Base-by-base conservation (phyloP, 371 early-diverging fungal genomes). In the Dinochytrium kinnereticum region DNA sequence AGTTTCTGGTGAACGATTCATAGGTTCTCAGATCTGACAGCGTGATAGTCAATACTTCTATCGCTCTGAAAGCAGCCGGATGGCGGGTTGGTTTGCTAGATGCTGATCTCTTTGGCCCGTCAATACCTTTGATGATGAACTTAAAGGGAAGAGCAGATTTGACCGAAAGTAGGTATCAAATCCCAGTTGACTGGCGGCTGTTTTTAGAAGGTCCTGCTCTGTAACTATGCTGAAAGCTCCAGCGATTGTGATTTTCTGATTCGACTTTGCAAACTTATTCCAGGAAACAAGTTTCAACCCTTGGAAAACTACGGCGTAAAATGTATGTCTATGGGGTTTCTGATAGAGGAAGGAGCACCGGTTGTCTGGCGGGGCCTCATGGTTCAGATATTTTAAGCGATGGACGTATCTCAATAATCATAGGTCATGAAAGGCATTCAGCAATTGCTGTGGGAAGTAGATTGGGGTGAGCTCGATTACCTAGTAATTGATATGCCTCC, bases 341-440 rank as follows among this genome's bases (percentile, higher is more conserved):
- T 96, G 49, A 88, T 94, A 2, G 90, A 85, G 30, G 87, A 91
- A 72, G 91, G 92, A 34, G 88, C 87, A 0, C 89, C 94, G 2
- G 92, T 96, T 1, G 96, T 93, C 19, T 96, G 96, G 96, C 86
- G 96, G 59, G 96, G 96, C 1, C 76, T 96, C 73, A 95, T 96
- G 95, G 94, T 87, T 61, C 49, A 65, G 34, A 33, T 30, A 49
- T 81, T 51, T 17, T 24, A 13, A n/a, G n/a, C 17, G 28, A 13
- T 24, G 26, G 34, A 68, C 1, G 39, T 40, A 50, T 64, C 38
- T 68, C 51, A 51, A 61, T 24, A 26, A 57, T 34, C 44, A 39
- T 66, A 80, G 90, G 89, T 96, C 1, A 96, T 96, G 96, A 96
- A 96, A 78, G 95, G 93, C 1, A 81, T 96, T 24, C 93, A 96